A percentile compares a stretch with the other conserved stretches of the same genome.
Conservation (phyloP, 2,329 filamentous ascomycete species). For the Trichothecium roseum region DNA sequence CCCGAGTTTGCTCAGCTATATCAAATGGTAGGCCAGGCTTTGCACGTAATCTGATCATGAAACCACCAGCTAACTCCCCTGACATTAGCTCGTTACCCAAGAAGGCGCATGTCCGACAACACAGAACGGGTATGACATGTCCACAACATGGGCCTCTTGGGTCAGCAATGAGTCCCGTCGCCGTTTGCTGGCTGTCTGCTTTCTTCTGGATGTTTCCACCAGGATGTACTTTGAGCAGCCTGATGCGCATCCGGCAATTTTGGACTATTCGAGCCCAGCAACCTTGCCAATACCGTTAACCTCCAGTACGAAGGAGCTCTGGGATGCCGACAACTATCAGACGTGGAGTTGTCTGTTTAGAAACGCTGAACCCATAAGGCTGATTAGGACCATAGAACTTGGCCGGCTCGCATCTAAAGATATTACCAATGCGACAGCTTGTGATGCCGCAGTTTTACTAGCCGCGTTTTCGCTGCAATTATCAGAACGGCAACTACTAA, state of each 20-base stretch:
- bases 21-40: constrained; percentile 37
- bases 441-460: constrained; percentile 31
- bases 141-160: constrained; percentile 23
- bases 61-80: too few species aligned
- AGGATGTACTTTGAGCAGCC: constrained; percentile 43
- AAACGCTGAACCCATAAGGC: neutral
- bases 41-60: constrained; percentile 5
- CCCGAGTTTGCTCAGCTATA: constrained; percentile 38
- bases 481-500: constrained; percentile 18
- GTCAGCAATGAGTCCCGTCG: constrained; percentile 39
- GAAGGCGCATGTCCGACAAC: constrained; percentile 14
- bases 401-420: constrained; percentile 23
- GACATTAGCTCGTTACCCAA: constrained; percentile 1
- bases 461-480: constrained; percentile 26
- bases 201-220: constrained; percentile 45
- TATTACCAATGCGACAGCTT: constrained; percentile 21
- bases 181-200: constrained; percentile 45
- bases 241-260: constrained; percentile 18
- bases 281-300: constrained; percentile 35
- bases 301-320: constrained; percentile 31
- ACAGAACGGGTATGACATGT: too few species aligned
- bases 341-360: constrained; percentile 31
- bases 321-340: constrained; percentile 34
- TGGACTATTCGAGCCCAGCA: constrained; percentile 23
- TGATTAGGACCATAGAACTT: constrained; percentile 16